phyloP scores from a whole-genome alignment of 2,329 filamentous ascomycete genomes.

The Fusarium sterilihyphosum region DNA sequence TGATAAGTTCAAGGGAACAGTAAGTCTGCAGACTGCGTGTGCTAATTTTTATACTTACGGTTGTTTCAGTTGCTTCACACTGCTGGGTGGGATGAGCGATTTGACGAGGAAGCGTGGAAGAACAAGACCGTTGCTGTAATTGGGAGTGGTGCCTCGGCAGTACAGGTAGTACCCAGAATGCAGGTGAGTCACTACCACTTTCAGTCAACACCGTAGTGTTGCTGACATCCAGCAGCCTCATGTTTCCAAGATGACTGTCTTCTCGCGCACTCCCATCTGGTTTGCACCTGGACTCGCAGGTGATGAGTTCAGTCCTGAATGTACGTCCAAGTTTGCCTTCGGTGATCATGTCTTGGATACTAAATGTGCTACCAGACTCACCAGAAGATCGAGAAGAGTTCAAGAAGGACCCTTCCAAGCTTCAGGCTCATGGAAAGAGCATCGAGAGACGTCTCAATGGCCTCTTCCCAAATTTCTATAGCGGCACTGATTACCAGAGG shows the following conservation, averaged over 20 bases:
- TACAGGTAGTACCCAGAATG: not conserved
- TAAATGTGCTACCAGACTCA: fast-evolving
- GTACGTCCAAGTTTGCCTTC: not conserved
- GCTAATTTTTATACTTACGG: not conserved
- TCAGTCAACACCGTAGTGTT: fast-evolving
- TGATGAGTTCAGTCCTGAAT: not conserved
- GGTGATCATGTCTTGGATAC: fast-evolving
- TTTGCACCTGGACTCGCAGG: not conserved
- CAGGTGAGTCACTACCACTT: fast-evolving
- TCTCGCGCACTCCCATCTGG: not conserved
- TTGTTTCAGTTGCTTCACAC: not conserved
- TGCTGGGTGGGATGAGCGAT: not conserved
- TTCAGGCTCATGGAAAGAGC: not conserved
- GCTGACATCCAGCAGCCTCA: fast-evolving
- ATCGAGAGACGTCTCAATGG: not conserved
- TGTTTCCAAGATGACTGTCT: not conserved
- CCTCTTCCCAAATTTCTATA: not conserved
- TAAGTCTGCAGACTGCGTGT: fast-evolving
- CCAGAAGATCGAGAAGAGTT: not conserved
- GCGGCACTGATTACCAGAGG: not conserved
- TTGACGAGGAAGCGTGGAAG: not conserved
- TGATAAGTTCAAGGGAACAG: not conserved
- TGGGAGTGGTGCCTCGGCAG: not conserved
- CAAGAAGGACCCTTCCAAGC: not conserved
- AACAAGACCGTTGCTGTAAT: not conserved